phyloP scores from a whole-genome alignment of 208 protist species.

The Acanthamoeba sp. region DNA sequence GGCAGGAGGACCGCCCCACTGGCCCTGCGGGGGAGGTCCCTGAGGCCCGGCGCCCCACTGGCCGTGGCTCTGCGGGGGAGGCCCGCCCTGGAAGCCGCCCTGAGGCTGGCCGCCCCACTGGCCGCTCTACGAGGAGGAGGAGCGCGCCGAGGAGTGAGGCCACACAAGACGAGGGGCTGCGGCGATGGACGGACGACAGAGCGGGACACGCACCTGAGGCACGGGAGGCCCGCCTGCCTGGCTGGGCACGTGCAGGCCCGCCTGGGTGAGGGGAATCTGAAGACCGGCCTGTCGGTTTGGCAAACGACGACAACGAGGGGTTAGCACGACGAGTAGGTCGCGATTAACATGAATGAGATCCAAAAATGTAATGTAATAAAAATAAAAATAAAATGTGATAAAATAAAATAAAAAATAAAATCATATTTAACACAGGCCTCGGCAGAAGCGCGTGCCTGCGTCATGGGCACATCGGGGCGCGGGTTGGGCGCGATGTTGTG shows the following conservation, averaged over 20 bases:
- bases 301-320: not conserved
- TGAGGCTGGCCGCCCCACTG: not conserved
- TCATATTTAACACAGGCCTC: no score
- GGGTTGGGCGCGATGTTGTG: constrained; percentile 42
- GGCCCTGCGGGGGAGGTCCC: not conserved
- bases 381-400: no score
- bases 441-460: constrained; percentile 6
- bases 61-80: not conserved
- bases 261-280: constrained; percentile 25
- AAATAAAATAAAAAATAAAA: no score
- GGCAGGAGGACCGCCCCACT: not conserved
- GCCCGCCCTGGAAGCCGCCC: not conserved
- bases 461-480: not conserved
- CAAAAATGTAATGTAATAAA: no score
- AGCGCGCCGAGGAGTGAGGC: not conserved
- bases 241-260: not conserved
- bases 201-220: not conserved
- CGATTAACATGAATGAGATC: no score
- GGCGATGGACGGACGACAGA: not conserved
- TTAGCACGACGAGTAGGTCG: not conserved
- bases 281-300: not conserved
- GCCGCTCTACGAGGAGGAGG: not conserved
- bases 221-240: not conserved
- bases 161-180: not conserved
- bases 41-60: constrained; percentile 3